Base-by-base conservation (phyloP, 305 asterid species). In the Fraxinus greggii region DNA sequence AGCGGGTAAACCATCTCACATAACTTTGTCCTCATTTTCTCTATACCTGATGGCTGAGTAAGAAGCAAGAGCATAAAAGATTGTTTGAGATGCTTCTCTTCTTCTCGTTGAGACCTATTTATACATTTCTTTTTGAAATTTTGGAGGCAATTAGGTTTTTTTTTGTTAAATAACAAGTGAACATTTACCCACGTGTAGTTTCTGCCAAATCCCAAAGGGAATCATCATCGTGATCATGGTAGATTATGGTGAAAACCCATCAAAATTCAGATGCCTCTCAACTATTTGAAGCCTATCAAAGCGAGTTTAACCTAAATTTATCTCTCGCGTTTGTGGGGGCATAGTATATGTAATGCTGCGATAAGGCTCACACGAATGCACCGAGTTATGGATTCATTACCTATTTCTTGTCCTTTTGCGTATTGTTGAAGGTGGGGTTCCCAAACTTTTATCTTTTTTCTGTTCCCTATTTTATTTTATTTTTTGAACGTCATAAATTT, bases 311-410 rank as follows among this genome's bases (percentile, higher is more conserved):
- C 70, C 31, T 7, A 61, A 48, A 48, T 48, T 15, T 48, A 4
- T 19, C 31, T 13, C 56, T 15, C 21, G 59, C 15, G 21, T 48
- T 15, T 48, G 59, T 48, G 59, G 21, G 59, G 21, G 21, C 54
- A 12, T 42, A 3, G n/a, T 42, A 42, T 10, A 42, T 12, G n/a
- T 12, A 10, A 42, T 4, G 23, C n/a, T 28, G 72, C 84, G 89
- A 86, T 81, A 70, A 84, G 83, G 86, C 56, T 75, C 83, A 19
- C 65, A 1, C 48, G 76, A 12, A 40, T 36, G 38, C 74, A 67
- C 74, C 21, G 38, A 33, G 74, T 67, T 67, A 26, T 29, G 36
- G 7, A 28, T 67, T 67, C 73, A 67, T 26, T 28, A 67, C 74
- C 21, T 28, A 4, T 26, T 67, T 29, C 21, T 67, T 28, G 38